Evolutionary conservation across 352 stramenopile genomes (phyloP).

Genomic region (Pythium myriotylum): DNA sequence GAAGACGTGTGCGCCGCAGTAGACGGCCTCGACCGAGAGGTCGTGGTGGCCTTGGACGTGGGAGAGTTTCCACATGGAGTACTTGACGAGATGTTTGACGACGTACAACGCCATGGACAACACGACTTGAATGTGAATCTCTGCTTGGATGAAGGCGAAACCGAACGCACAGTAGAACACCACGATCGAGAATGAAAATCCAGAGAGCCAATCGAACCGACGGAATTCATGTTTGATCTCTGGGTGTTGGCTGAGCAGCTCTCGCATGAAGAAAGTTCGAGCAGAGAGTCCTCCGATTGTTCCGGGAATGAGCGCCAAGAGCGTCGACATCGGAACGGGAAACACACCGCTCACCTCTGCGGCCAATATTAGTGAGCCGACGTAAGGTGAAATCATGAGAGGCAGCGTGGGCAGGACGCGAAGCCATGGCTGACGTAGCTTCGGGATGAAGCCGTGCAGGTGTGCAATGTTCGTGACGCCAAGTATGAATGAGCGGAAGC

Average conservation of each 20-base stretch:
- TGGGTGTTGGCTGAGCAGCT: conserved; percentile 1
- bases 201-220: conserved; percentile 4
- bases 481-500: conserved; percentile 22
- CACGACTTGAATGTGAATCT: conserved; percentile 26
- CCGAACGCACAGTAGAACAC: conserved; percentile 38
- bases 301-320: conserved; percentile 6
- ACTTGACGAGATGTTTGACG: conserved; percentile 29
- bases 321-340: conserved; percentile 34
- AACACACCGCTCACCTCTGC: conserved; percentile 25
- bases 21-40: conserved; percentile 20
- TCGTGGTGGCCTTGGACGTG: conserved; percentile 30
- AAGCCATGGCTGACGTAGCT: conserved; percentile 23
- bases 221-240: conserved; percentile 5
- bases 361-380: conserved; percentile 22
- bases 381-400: conserved; percentile 22
- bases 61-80: conserved; percentile 24
- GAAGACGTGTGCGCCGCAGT: conserved; percentile 33
- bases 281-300: conserved; percentile 20
- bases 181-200: conserved; percentile 18
- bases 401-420: conserved; percentile 3
- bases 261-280: conserved; percentile 6
- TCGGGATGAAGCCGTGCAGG: conserved; percentile 31
- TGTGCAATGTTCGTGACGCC: conserved; percentile 18
- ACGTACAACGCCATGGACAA: conserved; percentile 36
- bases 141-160: conserved; percentile 33